These are phyloP conservation scores for Cyclotella kingstonii DNA, from an alignment of 108 stramenopile genomes.

Conservation along the genomic window DNA sequence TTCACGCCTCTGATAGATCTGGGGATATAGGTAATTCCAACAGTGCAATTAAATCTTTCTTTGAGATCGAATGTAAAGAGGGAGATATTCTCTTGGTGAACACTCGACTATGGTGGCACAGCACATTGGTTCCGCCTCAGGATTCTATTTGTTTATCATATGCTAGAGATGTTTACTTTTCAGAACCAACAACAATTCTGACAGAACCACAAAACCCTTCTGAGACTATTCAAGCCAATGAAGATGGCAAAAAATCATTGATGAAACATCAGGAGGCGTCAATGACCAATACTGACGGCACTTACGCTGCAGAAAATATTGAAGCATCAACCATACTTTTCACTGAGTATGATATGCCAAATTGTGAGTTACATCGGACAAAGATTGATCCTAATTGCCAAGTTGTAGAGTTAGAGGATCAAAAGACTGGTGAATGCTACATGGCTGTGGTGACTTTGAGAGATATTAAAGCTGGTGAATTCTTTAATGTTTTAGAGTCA, in stretches of 20 bases:
- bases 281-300: constrained; percentile 85
- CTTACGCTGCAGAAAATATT: constrained; percentile 80
- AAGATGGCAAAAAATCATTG: background rate
- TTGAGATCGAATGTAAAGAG: constrained; percentile 64
- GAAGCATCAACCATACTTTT: constrained; percentile 80
- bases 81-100: constrained; percentile 82
- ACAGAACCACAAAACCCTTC: no score
- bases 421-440: constrained; percentile 60
- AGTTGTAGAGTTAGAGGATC: constrained; percentile 62
- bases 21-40: no score
- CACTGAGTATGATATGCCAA: constrained; percentile 69
- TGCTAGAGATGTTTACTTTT: constrained; percentile 79
- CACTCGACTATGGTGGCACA: constrained; percentile 86
- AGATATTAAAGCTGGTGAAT: constrained; percentile 74
- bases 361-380: constrained; percentile 67
- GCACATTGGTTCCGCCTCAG: constrained; percentile 71
- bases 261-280: background rate
- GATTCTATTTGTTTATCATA: constrained; percentile 71
- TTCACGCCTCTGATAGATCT: constrained; percentile 8
- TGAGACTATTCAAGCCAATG: constrained; percentile 3
- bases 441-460: constrained; percentile 76
- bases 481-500: constrained; percentile 79
- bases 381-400: constrained; percentile 68
- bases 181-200: background rate
- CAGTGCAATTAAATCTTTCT: background rate